Conservation (phyloP, 495 filamentous ascomycete genomes). For the Entonaema liquescens region DNA sequence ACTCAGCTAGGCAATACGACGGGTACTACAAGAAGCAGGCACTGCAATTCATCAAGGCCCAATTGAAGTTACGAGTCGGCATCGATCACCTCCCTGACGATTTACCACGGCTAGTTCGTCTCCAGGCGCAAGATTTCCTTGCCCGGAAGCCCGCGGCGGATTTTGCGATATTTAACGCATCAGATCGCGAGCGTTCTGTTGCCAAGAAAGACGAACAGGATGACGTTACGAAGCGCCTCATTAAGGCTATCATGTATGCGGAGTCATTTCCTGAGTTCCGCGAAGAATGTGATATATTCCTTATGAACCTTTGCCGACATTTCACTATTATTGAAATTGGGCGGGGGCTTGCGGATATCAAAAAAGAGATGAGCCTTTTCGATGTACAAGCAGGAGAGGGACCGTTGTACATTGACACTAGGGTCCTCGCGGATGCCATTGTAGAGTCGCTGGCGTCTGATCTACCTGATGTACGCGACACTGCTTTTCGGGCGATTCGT, state of each 20-base stretch:
- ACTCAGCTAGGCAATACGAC: slow-evolving; percentile 73
- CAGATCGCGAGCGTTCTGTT: slow-evolving; percentile 81
- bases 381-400: slow-evolving; percentile 87
- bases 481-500: slow-evolving; percentile 79
- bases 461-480: slow-evolving; percentile 76
- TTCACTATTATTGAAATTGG: slow-evolving; percentile 93
- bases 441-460: slow-evolving; percentile 89
- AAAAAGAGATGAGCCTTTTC: slow-evolving; percentile 76
- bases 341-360: slow-evolving; percentile 75
- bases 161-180: slow-evolving; percentile 69
- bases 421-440: slow-evolving; percentile 87
- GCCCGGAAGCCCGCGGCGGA: slow-evolving; percentile 70
- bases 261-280: slow-evolving; percentile 82
- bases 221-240: slow-evolving; percentile 77
- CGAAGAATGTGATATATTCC: slow-evolving; percentile 72
- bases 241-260: slow-evolving; percentile 89
- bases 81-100: slow-evolving; percentile 89
- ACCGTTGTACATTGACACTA: slow-evolving; percentile 80
- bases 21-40: slow-evolving; percentile 92
- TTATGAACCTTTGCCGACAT: slow-evolving; percentile 84
- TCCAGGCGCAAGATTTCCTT: slow-evolving; percentile 87
- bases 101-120: slow-evolving; percentile 79
- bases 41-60: slow-evolving; percentile 81
- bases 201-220: slow-evolving; percentile 88
- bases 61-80: slow-evolving; percentile 89